Percentiles rank a stretch among this genome's conserved stretches.
These are phyloP conservation scores for Paracoccidioides brasiliensis DNA, from an alignment of 2,329 filamentous ascomycete species.

Conservation along the genomic window DNA sequence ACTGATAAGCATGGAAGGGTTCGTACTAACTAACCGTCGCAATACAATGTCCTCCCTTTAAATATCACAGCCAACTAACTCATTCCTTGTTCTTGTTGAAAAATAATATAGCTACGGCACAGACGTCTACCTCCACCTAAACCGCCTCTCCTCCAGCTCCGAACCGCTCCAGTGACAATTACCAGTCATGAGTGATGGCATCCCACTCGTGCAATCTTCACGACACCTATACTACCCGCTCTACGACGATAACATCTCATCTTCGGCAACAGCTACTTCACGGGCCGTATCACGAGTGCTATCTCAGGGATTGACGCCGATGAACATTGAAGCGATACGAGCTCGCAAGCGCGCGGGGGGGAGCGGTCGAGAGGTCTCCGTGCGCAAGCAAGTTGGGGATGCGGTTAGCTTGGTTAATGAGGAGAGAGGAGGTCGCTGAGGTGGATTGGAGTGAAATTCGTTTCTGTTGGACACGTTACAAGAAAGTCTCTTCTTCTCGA, in stretches of 20 bases:
- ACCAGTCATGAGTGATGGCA: conserved; percentile 75
- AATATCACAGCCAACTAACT: conserved; percentile 5
- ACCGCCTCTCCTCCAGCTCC: conserved; percentile 85
- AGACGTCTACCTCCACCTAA: conserved; percentile 95
- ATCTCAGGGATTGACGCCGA: conserved; percentile 40
- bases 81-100: conserved; percentile 4
- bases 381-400: conserved; percentile 83
- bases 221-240: conserved; percentile 25
- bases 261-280: conserved; percentile 15
- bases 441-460: background rate
- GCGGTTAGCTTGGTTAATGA: conserved; percentile 61
- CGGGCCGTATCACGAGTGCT: conserved; percentile 12
- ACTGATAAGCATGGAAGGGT: conserved; percentile 99
- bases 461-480: background rate
- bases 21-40: conserved; percentile 28
- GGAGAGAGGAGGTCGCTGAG: conserved; percentile 15
- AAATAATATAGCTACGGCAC: conserved; percentile 65
- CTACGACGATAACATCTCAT: conserved; percentile 13
- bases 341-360: conserved; percentile 36
- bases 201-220: conserved; percentile 31
- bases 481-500: background rate
- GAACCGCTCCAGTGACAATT: conserved; percentile 88
- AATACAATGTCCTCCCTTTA: no score
- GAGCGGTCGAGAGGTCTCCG: conserved; percentile 61
- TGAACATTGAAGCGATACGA: conserved; percentile 40